Evolutionary conservation across 495 filamentous ascomycete genomes (phyloP), one percentile per base, ranked within the genome.

Genomic region (Acidomyces sp.): DNA sequence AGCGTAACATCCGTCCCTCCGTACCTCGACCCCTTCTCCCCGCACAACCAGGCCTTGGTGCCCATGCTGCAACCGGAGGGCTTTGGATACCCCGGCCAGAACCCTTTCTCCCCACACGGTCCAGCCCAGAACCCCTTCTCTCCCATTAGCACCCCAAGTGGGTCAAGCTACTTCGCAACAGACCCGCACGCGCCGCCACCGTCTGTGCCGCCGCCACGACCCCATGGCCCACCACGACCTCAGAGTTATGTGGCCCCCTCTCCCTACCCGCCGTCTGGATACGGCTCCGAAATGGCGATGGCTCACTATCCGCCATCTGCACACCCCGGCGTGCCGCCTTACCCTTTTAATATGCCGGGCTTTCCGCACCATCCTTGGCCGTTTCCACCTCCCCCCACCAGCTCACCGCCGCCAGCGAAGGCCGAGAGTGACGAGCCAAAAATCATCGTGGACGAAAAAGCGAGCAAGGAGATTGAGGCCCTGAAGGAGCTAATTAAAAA

Each of bases 401-500:
- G 24, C 29, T 42, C 49, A 6, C 49, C 37, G 7, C n/a, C 45
- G 17, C 45, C n/a, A n/a, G n/a, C 45, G 25, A 34, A 39, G 16
- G 45, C 21, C 16, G 32, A 53, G 33, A 32, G 32, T 12, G 43
- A 54, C 38, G 41, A 46, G 16, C 46, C 37, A 10, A 37, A 38
- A 15, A 41, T 43, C 41, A 48, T 50, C 25, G 36, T 32, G 1
- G 51, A 55, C 19, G 45, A 54, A 13, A 46, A 43, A 34, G 44
- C 52, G 31, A 48, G 52, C 23, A 53, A 52, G 27, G 52, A 58
- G 38, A 35, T 57, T 13, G 48, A 50, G 13, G 48, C 45, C 29
- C 45, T 63, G 25, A 46, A 57, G 45, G 49, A 55, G 38, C 43
- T 63, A n/a, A 47, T 63, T 19, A 32, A 57, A 12, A 55, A 55